Base-by-base conservation (phyloP, 306 rosid genomes). In the Rosa rugosa region DNA sequence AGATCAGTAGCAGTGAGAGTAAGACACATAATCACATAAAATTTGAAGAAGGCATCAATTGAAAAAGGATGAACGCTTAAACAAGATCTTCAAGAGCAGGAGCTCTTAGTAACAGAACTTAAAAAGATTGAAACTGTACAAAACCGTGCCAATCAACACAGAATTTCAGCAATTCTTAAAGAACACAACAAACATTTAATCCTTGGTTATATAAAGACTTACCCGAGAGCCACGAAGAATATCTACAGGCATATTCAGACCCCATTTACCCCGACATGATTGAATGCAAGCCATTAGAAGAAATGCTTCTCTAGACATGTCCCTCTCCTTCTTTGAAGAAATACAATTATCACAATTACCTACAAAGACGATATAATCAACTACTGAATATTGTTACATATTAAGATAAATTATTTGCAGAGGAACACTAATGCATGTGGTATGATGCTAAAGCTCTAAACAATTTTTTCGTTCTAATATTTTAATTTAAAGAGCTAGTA, bases 321-420 rank as follows among this genome's bases (percentile, higher is more conserved):
- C 91, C 36, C 91, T 84, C 83, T 89, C 89, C 86, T 82, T 87
- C 88, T 82, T 91, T 63, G 86, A 76, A 83, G 82, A 69, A 70
- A 53, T 80, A 85, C 98, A 94, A 81, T 94, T 94, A 85, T 94
- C 98, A 83, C 98, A 94, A 77, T 88, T 94, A 70, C 91, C 98
- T 91, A 76, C 78, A 75, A 84, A 49, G 56, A 87, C 69, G 73
- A 69, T 76, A 62, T 16, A 79, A 77, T 67, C 23, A 89, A 79
- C 51, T 38, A 34, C 40, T 27, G 56, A 75, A 57, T 47, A 73
- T 45, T 67, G 64, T 31, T 5, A 49, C 71, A 36, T 50, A 54
- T 74, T 38, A 54, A 22, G 50, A 49, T 25, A 67, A 42, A 74
- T 40, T 53, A 22, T 18, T 23, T 46, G 25, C 40, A n/a, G 51